Base-by-base conservation (phyloP, 345 rosid species). In the Citrus mangshanensis region DNA sequence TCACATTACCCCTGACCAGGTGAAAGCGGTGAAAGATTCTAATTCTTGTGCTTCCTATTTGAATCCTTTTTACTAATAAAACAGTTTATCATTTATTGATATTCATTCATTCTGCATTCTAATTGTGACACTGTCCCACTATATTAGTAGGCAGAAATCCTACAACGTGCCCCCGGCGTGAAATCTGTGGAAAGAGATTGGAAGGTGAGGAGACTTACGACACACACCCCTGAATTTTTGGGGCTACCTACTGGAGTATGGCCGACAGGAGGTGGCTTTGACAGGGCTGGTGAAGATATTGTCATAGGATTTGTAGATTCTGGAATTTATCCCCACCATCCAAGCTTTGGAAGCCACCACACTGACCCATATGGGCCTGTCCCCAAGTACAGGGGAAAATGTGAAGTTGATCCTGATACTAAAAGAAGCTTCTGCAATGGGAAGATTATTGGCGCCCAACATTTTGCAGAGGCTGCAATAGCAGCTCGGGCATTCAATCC, bases 231-330 rank as follows among this genome's bases (percentile, higher is more conserved):
- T 25, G 90, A 96, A 79, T 96, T 96, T 83, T 82, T 96, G 87
- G 99, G 99, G 74, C 92, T 96, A 66, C 99, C 99, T 38, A 94
- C 98, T 24, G 98, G 93, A 79, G 99, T 96, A 56, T 96, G 99
- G 99, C 99, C 99, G 9, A 91, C 98, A 0, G 99, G 98, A 68
- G 99, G 99, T 74, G 99, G 99, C 78, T 93, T 87, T 74, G 98
- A 89, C 46, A 87, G 89, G 89, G 99, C 98, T 12, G 99, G 99
- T 74, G 99, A 96, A 83, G 91, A 92, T 78, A 92, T 96, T 79
- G 92, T 96, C 38, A 96, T 96, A 70, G 99, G 99, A 74, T 93
- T 96, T 81, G 88, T 96, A 6, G 99, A 96, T 87, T 96, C 99
- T 0, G 99, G 99, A 80, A 94, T 96, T 69, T 93, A 85, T 88